Evolutionary conservation across 371 early-diverging fungal species (phyloP), one percentile per base, ranked within the genome.

Genomic region (Cokeromyces recurvatus): DNA sequence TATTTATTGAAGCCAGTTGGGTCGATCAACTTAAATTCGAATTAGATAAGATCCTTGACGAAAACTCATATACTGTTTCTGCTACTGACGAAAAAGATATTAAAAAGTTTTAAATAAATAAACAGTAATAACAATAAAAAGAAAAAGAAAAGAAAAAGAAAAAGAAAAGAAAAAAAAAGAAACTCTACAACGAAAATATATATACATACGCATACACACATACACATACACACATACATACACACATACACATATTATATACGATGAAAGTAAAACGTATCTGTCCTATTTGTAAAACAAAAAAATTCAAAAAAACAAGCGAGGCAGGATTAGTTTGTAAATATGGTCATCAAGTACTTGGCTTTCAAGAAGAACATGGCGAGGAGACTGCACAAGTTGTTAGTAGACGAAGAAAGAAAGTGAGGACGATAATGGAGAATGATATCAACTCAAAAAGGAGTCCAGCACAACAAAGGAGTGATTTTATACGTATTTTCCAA

Each of bases 31-130:
- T 90, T 2, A 79, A 84, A 48, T 63, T 62, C 22, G 80, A 82
- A 54, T 71, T 91, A 20, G 90, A 92, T 42, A 78, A 80, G 46
- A 77, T 89, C 45, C 62, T 92, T 39, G 88, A 90, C 71, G 84
- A 84, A 46, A 87, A 88, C 59, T 77, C 84, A 0, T 91, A 88
- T 53, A 86, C 70, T 8, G 69, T 75, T 22, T 51, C 66, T n/a
- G 35, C 51, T 16, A 50, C 31, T 5, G 74, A 74, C 34, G 74
- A 74, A n/a, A 59, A 61, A n/a, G 64, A 72, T 39, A 49, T 23
- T 46, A 68, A 45, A 57, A 66, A n/a, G n/a, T n/a, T n/a, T n/a
- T n/a, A n/a, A n/a, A n/a, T n/a, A n/a, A n/a, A n/a, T n/a, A n/a
- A n/a, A n/a, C n/a, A n/a, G n/a, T n/a, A n/a, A n/a, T n/a, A n/a